A percentile compares a stretch with the other conserved stretches of the same genome.
Conservation (phyloP, 1,284 basidiomycete species). For the Trametes polyzona region DNA sequence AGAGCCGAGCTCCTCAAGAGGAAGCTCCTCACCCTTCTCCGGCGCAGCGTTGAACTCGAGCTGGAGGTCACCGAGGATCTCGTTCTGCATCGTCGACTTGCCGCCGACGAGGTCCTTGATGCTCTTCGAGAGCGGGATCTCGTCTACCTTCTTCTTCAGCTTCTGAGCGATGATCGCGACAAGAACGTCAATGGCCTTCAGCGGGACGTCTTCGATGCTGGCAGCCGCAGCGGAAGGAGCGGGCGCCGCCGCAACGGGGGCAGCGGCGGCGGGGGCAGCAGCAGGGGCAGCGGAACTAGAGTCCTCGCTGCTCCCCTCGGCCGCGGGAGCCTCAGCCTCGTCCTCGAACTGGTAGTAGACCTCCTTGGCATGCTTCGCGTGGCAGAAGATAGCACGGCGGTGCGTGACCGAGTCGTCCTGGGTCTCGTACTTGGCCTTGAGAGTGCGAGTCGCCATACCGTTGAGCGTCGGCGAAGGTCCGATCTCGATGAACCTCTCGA, state of each 20-base stretch:
- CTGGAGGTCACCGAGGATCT: conserved; percentile 93
- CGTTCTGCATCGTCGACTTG: conserved; percentile 97
- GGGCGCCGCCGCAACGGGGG: conserved; percentile 49
- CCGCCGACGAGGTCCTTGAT: conserved; percentile 99
- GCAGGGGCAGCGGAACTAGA: conserved; percentile 46
- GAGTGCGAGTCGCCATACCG: conserved; percentile 94
- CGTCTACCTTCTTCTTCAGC: conserved; percentile 92
- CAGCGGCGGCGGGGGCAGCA: conserved; percentile 47
- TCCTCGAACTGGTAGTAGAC: conserved; percentile 99
- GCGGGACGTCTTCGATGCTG: conserved; percentile 85
- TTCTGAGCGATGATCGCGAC: conserved; percentile 94
- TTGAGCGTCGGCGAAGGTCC: conserved; percentile 96
- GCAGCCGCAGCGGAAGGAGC: conserved; percentile 64
- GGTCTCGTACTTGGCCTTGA: conserved; percentile 95
- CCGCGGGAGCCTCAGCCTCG: conserved; percentile 61
- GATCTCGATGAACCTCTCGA: conserved; percentile 94
- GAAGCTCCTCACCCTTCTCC: conserved; percentile 97
- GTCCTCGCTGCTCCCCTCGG: conserved; percentile 43
- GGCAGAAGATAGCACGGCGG: conserved; percentile 86
- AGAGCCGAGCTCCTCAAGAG: conserved; percentile 93
- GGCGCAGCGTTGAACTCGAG: conserved; percentile 90
- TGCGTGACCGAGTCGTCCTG: conserved; percentile 86
- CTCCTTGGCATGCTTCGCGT: conserved; percentile 94
- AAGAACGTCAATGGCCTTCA: conserved; percentile 92
- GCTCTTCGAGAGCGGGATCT: conserved; percentile 91